phyloP scores from a whole-genome alignment of 2,329 filamentous ascomycete genomes.

The Claviceps arundinis region DNA sequence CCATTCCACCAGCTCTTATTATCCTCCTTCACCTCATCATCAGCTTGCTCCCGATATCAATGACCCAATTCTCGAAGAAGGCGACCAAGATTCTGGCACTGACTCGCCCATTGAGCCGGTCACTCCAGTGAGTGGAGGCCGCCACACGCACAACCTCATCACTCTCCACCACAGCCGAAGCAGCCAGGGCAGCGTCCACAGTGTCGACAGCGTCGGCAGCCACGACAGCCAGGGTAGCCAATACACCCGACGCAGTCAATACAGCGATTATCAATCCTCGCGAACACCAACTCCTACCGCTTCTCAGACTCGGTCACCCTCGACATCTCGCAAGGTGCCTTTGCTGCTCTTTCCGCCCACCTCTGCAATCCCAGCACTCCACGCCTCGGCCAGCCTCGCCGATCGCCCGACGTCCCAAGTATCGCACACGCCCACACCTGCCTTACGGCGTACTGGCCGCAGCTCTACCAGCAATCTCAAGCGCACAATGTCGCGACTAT shows the following conservation, averaged over 20 bases:
- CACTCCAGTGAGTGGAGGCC: slow-evolving; percentile 46
- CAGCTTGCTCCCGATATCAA: slow-evolving; percentile 36
- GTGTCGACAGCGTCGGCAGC: slow-evolving; percentile 7
- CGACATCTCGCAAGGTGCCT: slow-evolving; percentile 6
- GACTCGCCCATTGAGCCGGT: slow-evolving; percentile 47
- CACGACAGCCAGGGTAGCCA: slow-evolving; percentile 8
- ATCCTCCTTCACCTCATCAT: slow-evolving; percentile 25
- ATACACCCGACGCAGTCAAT: too few species aligned
- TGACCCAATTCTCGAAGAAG: slow-evolving; percentile 40
- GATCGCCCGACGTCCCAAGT: slow-evolving; percentile 2
- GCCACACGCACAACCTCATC: slow-evolving; percentile 40
- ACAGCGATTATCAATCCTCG: slow-evolving; percentile 13
- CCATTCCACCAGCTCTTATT: slow-evolving; percentile 18
- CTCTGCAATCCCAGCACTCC: neutral
- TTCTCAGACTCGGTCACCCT: slow-evolving; percentile 6
- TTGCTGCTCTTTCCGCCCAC: slow-evolving; percentile 7
- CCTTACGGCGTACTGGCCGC: slow-evolving; percentile 28
- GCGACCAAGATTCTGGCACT: slow-evolving; percentile 43
- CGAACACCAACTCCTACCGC: slow-evolving; percentile 14
- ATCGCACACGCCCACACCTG: slow-evolving; percentile 11
- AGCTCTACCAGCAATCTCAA: slow-evolving; percentile 31
- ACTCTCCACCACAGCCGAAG: slow-evolving; percentile 22
- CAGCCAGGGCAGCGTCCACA: neutral
- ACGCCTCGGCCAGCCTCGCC: neutral
- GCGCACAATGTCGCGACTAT: slow-evolving; percentile 37